Base-by-base conservation (phyloP, 164 flowering plant genomes). In the Magnolia changhungtana region DNA sequence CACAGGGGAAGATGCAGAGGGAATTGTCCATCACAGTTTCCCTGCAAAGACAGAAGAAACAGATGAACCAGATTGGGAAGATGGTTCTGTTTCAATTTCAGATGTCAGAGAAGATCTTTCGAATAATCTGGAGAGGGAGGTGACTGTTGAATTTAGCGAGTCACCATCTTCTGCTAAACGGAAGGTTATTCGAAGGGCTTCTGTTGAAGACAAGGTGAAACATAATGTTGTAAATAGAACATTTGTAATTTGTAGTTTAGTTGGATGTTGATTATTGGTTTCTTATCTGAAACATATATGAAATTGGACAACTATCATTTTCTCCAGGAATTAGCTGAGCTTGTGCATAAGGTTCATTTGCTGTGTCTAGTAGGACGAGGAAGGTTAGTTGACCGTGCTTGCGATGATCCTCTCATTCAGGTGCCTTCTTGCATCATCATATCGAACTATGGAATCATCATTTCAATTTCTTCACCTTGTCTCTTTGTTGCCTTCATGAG, bases 321-420 rank as follows among this genome's bases (percentile, higher is more conserved):
- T 20, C 63, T 58, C 19, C 88, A 96, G 99, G 98, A 90, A 85
- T 67, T 89, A 77, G 95, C 98, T 65, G 97, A 92, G 84, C 87
- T 89, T 61, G 94, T 90, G 76, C 99, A 96, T 81, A 96, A 90
- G 84, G 93, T 82, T 76, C 94, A 96, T 87, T 83, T 96, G 80
- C 90, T 96, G 72, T 93, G 99, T 84, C 84, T 96, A 72, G 86
- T 96, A 76, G 98, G 90, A 63, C 84, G 99, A 76, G 99, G 99
- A 73, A 88, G 99, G 82, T 74, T 93, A 80, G 79, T 91, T 74
- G 99, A 96, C 73, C 79, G 77, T 69, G 97, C 95, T 80, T 96
- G 98, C 76, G 78, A 84, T 84, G 97, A 96, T 85, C 91, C 94
- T 81, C 89, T 96, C 50, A 89, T 92, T 88, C 98, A 96, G 98